A percentile compares a stretch with the other conserved stretches of the same genome.
phyloP scores from a whole-genome alignment of 345 rosid genomes.

The Brassica carinata region DNA sequence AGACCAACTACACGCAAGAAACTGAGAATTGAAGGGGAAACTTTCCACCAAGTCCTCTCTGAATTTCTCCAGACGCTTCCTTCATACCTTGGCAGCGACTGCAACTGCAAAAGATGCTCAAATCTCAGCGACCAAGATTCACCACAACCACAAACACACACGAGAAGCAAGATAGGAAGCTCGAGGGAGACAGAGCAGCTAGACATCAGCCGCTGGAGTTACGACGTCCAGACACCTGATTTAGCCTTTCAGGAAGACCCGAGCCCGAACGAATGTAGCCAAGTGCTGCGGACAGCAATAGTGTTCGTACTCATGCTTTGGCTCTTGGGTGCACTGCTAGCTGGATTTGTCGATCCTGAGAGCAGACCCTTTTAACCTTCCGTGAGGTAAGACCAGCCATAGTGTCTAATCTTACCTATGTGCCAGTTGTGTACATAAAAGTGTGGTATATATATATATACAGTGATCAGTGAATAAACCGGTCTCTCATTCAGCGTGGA shows the following conservation, averaged over 20 bases:
- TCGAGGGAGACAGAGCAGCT: slow-evolving; percentile 21
- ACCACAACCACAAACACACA: slow-evolving; percentile 24
- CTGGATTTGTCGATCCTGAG: slow-evolving; percentile 62
- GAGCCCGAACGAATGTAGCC: slow-evolving; percentile 49
- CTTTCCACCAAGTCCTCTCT: slow-evolving; percentile 56
- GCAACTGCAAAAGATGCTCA: slow-evolving; percentile 70
- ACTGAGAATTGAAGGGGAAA: slow-evolving; percentile 79
- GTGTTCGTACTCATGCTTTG: slow-evolving; percentile 70
- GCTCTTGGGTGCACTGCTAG: slow-evolving; percentile 54
- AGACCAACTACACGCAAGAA: slow-evolving; percentile 80
- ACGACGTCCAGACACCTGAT: slow-evolving; percentile 33
- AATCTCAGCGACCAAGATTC: slow-evolving; percentile 23
- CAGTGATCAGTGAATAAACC: slow-evolving; percentile 23
- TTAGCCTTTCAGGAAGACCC: slow-evolving; percentile 36
- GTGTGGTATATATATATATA: slow-evolving; percentile 11
- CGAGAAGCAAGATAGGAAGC: slow-evolving; percentile 34
- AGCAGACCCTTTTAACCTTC: slow-evolving; percentile 48
- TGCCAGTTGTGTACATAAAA: slow-evolving; percentile 10
- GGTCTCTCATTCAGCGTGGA: slow-evolving; percentile 5
- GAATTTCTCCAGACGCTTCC: slow-evolving; percentile 74
- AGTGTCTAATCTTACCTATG: neutral
- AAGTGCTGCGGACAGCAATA: slow-evolving; percentile 60
- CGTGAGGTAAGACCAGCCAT: slow-evolving; percentile 21
- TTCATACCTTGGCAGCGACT: slow-evolving; percentile 78
- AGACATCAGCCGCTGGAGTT: slow-evolving; percentile 35